phyloP scores from a whole-genome alignment of 2,329 filamentous ascomycete genomes.

The Ascochyta lentis region DNA sequence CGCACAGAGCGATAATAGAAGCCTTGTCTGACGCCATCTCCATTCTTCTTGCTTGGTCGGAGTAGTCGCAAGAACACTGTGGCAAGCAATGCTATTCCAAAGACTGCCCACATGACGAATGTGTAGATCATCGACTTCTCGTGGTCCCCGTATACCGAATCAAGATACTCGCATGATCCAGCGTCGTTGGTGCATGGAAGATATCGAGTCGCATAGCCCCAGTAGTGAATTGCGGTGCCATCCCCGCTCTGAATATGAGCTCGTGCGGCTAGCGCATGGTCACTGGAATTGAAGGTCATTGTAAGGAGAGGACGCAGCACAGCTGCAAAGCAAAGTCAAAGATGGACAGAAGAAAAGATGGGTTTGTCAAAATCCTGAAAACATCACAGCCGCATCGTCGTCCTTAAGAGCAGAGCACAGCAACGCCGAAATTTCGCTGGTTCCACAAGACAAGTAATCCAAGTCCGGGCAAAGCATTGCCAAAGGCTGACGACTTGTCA shows the following conservation, averaged over 20 bases:
- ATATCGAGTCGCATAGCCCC: slow-evolving; percentile 60
- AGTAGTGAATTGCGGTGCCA: slow-evolving; percentile 47
- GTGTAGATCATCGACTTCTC: slow-evolving; percentile 61
- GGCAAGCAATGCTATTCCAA: slow-evolving; percentile 53
- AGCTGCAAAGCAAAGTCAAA: slow-evolving; percentile 9
- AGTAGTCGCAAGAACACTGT: slow-evolving; percentile 43
- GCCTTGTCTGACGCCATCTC: slow-evolving; percentile 22
- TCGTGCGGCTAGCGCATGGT: slow-evolving; percentile 9
- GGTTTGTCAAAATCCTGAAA: background rate
- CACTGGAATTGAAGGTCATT: slow-evolving; percentile 5
- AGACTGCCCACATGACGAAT: slow-evolving; percentile 61
- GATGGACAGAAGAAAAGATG: slow-evolving; percentile 1
- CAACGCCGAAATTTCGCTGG: slow-evolving; percentile 2
- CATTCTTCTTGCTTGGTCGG: slow-evolving; percentile 17
- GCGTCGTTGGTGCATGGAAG: slow-evolving; percentile 63
- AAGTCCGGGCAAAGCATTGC: background rate
- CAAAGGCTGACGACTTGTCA: background rate
- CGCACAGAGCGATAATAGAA: slow-evolving; percentile 27
- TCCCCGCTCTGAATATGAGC: slow-evolving; percentile 6
- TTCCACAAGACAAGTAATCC: slow-evolving; percentile 7
- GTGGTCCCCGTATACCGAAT: slow-evolving; percentile 60
- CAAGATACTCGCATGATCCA: slow-evolving; percentile 63
- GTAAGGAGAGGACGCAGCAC: slow-evolving; percentile 16
- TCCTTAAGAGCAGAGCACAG: slow-evolving; percentile 3
- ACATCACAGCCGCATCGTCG: background rate